These are phyloP conservation scores for Clonostachys byssicola DNA, from an alignment of 2,329 filamentous ascomycete species.

Conservation along the genomic window DNA sequence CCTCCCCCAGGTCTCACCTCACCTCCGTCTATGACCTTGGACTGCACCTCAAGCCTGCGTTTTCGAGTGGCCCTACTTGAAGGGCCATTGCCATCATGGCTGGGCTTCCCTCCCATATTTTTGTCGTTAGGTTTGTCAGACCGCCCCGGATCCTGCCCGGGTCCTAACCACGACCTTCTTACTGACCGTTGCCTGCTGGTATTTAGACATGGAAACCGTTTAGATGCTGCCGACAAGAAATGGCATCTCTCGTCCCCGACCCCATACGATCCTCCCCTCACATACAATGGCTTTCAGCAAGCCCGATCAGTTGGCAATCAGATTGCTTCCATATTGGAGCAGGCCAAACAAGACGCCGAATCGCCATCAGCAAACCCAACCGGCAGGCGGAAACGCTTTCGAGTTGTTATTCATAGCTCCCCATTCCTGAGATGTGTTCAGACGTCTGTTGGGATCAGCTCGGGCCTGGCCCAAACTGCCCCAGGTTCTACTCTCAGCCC, in stretches of 20 bases:
- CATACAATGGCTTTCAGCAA: slow-evolving; percentile 91
- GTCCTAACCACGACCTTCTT: not conserved
- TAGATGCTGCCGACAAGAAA: slow-evolving; percentile 90
- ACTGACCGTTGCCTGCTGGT: not conserved
- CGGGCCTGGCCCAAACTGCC: slow-evolving; percentile 66
- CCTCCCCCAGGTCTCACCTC: too few species aligned
- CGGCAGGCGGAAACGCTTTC: slow-evolving; percentile 56
- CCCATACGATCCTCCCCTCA: slow-evolving; percentile 92
- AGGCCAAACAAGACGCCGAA: slow-evolving; percentile 40
- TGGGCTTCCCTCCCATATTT: slow-evolving; percentile 26
- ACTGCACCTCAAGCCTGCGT: too few species aligned
- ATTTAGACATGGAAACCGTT: slow-evolving; percentile 78
- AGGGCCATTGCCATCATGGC: slow-evolving; percentile 1
- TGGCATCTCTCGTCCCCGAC: slow-evolving; percentile 93
- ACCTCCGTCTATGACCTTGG: too few species aligned
- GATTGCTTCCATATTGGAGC: slow-evolving; percentile 69
- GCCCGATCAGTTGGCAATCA: slow-evolving; percentile 75
- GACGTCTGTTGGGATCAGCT: slow-evolving; percentile 82
- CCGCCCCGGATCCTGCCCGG: too few species aligned
- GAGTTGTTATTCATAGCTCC: slow-evolving; percentile 86
- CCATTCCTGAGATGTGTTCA: slow-evolving; percentile 91
- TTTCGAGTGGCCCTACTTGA: too few species aligned
- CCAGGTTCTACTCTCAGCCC: slow-evolving; percentile 22
- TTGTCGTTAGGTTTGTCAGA: slow-evolving; percentile 32
- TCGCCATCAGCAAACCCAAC: not conserved